These are phyloP conservation scores for Dictyophora rubrovolvata DNA, from an alignment of 768 basidiomycete species.

Conservation along the genomic window DNA sequence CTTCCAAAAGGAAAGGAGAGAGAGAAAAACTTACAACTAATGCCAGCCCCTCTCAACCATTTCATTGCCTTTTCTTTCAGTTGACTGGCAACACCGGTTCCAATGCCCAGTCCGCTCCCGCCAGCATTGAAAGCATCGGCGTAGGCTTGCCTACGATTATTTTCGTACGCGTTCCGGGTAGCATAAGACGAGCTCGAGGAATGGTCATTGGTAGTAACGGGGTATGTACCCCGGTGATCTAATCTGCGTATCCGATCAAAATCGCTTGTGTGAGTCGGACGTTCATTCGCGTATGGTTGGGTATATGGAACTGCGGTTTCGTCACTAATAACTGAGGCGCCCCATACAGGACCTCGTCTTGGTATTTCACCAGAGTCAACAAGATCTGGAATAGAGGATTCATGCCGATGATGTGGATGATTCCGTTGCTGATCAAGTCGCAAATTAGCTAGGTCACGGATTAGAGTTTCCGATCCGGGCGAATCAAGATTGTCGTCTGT, in stretches of 20 bases:
- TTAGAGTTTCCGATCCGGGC: neutral
- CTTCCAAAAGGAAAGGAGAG: neutral
- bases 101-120: neutral
- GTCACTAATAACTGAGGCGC: neutral
- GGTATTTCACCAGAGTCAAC: neutral
- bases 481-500: neutral
- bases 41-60: neutral
- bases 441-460: neutral
- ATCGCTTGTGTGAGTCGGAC: neutral
- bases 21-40: neutral
- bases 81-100: neutral
- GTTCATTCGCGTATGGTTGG: neutral
- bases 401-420: neutral
- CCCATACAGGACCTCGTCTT: neutral
- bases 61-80: constrained; percentile 2
- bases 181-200: neutral
- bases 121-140: neutral
- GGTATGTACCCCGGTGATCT: too few relatives aligned
- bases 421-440: neutral
- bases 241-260: too few relatives aligned
- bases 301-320: neutral
- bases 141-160: neutral
- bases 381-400: neutral
- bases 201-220: neutral
- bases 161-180: neutral